A percentile compares a stretch with the other conserved stretches of the same genome.
These are phyloP conservation scores for Hordeum pubiflorum DNA, from an alignment of 202 grass and related monocot species.

Conservation along the genomic window DNA sequence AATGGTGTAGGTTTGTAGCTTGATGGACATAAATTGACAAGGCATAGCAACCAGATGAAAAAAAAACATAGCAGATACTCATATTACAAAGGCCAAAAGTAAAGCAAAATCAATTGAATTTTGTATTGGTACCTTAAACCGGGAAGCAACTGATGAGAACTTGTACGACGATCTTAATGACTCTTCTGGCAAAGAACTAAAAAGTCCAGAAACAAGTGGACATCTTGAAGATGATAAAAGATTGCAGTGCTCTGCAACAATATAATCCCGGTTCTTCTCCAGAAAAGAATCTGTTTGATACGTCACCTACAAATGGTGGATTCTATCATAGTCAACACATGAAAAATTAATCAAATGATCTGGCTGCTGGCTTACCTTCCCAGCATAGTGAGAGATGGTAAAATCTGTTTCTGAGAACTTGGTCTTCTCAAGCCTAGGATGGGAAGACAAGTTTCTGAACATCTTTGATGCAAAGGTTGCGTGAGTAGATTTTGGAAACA, in stretches of 20 bases:
- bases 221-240: slow-evolving; percentile 88
- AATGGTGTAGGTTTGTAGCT: neutral
- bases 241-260: slow-evolving; percentile 92
- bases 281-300: slow-evolving; percentile 97
- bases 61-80: neutral
- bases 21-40: neutral
- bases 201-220: slow-evolving; percentile 83
- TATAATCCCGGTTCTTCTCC: slow-evolving; percentile 97
- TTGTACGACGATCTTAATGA: slow-evolving; percentile 93
- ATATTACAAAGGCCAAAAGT: neutral
- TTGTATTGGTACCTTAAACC: slow-evolving; percentile 78
- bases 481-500: slow-evolving; percentile 97
- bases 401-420: slow-evolving; percentile 99
- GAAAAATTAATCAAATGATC: slow-evolving; percentile 23
- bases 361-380: slow-evolving; percentile 53
- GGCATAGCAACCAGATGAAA: neutral
- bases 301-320: slow-evolving; percentile 51
- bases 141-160: slow-evolving; percentile 92
- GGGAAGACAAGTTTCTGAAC: slow-evolving; percentile 74
- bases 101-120: neutral
- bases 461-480: slow-evolving; percentile 85
- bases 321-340: neutral
- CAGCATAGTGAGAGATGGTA: slow-evolving; percentile 87
- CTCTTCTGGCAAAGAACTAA: slow-evolving; percentile 73
- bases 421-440: slow-evolving; percentile 85